Evolutionary conservation across 163 green algal genomes (phyloP).

Genomic region (Prototheca wickerhamii): DNA sequence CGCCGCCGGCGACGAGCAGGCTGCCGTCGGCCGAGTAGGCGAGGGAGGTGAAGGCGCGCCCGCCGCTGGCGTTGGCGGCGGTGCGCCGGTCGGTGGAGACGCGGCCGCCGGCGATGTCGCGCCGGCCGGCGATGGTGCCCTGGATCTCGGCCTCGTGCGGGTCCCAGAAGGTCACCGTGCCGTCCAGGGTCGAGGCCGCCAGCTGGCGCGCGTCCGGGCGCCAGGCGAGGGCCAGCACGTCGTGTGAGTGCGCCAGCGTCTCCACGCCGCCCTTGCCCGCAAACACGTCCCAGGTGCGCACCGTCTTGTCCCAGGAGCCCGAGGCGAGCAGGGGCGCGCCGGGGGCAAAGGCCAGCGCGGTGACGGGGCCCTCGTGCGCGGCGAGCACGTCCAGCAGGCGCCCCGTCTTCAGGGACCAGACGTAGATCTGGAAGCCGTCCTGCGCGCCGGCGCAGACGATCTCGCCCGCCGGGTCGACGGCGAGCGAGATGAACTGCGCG

Average conservation of each 20-base stretch:
- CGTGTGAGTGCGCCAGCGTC: slow-evolving; percentile 76
- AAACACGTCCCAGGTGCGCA: slow-evolving; percentile 91
- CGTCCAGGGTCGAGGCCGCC: slow-evolving; percentile 81
- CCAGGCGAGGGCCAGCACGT: slow-evolving; percentile 84
- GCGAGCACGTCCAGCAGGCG: slow-evolving; percentile 86
- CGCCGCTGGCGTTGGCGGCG: slow-evolving; percentile 55
- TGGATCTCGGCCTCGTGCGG: slow-evolving; percentile 65
- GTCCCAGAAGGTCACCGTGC: slow-evolving; percentile 90
- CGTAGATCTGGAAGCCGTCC: slow-evolving; percentile 83
- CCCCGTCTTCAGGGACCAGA: slow-evolving; percentile 90
- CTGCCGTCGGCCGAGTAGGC: slow-evolving; percentile 81
- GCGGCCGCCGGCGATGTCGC: slow-evolving; percentile 77
- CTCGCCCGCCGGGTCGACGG: slow-evolving; percentile 74
- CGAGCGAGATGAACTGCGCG: slow-evolving; percentile 75
- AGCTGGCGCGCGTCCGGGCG: slow-evolving; percentile 83
- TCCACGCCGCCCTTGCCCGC: slow-evolving; percentile 66
- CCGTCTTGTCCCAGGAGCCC: slow-evolving; percentile 83
- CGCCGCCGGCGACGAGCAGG: slow-evolving; percentile 72
- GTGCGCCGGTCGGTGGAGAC: slow-evolving; percentile 56
- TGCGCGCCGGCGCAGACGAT: slow-evolving; percentile 61
- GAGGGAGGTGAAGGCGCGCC: slow-evolving; percentile 77
- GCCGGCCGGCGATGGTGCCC: slow-evolving; percentile 70
- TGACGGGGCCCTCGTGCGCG: slow-evolving; percentile 86
- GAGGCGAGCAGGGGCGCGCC: slow-evolving; percentile 56
- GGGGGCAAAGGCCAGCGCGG: slow-evolving; percentile 72